Conservation (phyloP, 2,329 filamentous ascomycete genomes). For the Pyricularia sp. region DNA sequence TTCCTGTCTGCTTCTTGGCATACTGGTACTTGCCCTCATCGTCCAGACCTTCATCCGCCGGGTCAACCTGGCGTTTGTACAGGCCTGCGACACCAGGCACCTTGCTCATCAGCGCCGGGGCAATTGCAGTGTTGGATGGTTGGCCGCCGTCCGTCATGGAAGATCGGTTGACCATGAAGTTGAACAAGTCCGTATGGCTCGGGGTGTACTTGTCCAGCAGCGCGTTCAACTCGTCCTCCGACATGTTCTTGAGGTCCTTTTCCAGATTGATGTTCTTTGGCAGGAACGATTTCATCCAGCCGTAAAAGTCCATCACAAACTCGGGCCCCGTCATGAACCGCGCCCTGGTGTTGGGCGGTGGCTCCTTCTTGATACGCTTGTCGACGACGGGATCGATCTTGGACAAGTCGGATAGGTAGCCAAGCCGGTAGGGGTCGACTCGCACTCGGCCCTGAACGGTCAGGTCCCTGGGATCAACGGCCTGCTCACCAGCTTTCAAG, state of each 20-base stretch:
- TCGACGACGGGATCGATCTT: slow-evolving; percentile 71
- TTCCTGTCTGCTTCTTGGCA: slow-evolving; percentile 45
- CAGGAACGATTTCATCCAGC: slow-evolving; percentile 28
- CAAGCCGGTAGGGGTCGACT: slow-evolving; percentile 60
- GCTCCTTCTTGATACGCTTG: slow-evolving; percentile 43
- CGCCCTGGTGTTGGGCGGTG: slow-evolving; percentile 44
- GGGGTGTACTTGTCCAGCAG: slow-evolving; percentile 20
- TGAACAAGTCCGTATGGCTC: slow-evolving; percentile 19
- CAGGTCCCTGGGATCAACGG: slow-evolving; percentile 67
- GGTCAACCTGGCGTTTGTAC: slow-evolving; percentile 38
- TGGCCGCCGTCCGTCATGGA: slow-evolving; percentile 22
- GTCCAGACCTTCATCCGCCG: slow-evolving; percentile 40
- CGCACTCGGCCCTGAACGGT: slow-evolving; percentile 63
- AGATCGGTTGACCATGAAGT: slow-evolving; percentile 25
- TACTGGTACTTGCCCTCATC: slow-evolving; percentile 39
- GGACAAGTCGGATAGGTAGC: slow-evolving; percentile 78
- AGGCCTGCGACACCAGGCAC: slow-evolving; percentile 42
- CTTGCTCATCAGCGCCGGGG: slow-evolving; percentile 35
- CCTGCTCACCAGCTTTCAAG: slow-evolving; percentile 69
- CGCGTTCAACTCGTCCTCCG: slow-evolving; percentile 15
- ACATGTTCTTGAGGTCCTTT: slow-evolving; percentile 12
- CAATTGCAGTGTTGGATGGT: slow-evolving; percentile 31
- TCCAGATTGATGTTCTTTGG: slow-evolving; percentile 16
- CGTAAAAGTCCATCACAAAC: slow-evolving; percentile 47
- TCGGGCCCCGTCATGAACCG: slow-evolving; percentile 54